Evolutionary conservation across 192 early-diverging fungal species (phyloP), one percentile per base, ranked within the genome.

Genomic region (Dimargaris cristalligena): DNA sequence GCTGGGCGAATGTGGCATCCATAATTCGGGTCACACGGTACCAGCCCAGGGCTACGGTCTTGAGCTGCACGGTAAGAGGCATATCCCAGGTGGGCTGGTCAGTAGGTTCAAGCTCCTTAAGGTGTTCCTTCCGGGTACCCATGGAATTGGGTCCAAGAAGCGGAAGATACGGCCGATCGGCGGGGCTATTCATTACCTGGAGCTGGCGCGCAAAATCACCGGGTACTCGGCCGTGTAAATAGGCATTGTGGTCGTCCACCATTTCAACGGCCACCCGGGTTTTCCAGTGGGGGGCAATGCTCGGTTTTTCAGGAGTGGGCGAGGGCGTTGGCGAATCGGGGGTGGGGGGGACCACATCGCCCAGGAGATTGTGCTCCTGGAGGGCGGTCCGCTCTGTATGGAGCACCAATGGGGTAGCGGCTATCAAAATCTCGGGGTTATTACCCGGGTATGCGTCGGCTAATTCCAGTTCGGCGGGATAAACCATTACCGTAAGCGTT

Each of bases 131-230:
- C 22, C 64, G 67, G 29, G 60, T 57, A 0, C 68, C 67, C 26
- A 78, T 54, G 4, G 69, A 67, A 59, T 78, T 78, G 51, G 69
- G 70, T 64, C 69, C 70, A 34, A 65, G 20, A n/a, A 78, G 59
- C 31, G 76, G 76, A 3, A 68, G 60, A 46, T 78, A 78, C 3
- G 65, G 66, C 50, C 45, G 46, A 20, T 60, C 46, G 13, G 48
- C 50, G 20, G 31, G 55, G 0, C 26, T 22, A 9, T 44, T n/a
- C 29, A 44, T 1, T n/a, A 59, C 25, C 13, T 26, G 58, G 3
- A 47, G 28, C n/a, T 26, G 14, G 11, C 26, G 8, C 0, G 58
- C 35, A 44, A 44, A 25, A 29, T 59, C 58, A 3, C 41, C 23
- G 16, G 58, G 58, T 31, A 59, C 25, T 8, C 30, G 38, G 8